These are phyloP conservation scores for Aspergillus versicolor DNA, from an alignment of 2,329 filamentous ascomycete genomes.

Conservation along the genomic window DNA sequence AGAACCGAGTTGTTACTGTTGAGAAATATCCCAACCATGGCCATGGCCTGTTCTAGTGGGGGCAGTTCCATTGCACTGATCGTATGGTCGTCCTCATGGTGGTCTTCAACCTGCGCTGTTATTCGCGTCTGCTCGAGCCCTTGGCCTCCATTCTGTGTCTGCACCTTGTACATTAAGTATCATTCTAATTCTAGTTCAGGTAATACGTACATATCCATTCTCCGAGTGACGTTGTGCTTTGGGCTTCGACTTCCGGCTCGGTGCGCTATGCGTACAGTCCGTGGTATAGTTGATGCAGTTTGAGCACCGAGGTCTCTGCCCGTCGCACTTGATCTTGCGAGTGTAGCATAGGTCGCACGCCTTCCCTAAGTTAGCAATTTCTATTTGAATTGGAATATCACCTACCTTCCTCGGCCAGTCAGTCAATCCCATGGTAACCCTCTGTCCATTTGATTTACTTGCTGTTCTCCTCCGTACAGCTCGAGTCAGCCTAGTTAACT, in stretches of 20 bases:
- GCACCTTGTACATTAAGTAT: no score
- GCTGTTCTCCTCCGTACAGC: no score
- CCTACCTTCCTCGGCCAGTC: neutral
- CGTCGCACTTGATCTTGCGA: conserved; percentile 3
- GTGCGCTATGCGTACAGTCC: neutral
- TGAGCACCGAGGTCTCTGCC: neutral
- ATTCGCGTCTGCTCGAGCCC: no score
- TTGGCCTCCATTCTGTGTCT: no score
- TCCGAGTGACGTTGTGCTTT: neutral
- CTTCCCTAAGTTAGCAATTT: neutral
- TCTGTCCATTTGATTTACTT: no score
- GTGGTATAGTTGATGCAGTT: neutral
- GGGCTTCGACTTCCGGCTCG: neutral
- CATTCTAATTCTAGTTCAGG: no score
- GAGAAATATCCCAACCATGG: neutral
- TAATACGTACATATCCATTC: no score
- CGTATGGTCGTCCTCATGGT: neutral
- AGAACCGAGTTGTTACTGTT: neutral
- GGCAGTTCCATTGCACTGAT: neutral
- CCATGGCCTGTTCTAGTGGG: neutral
- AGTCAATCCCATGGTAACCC: neutral
- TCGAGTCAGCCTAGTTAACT: no score
- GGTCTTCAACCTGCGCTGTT: neutral
- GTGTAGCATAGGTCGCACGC: conserved; percentile 3
- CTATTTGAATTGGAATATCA: neutral